Evolutionary conservation across 225 moss, liverwort and hornwort species (phyloP).

Genomic region (Marchantia polymorpha): DNA sequence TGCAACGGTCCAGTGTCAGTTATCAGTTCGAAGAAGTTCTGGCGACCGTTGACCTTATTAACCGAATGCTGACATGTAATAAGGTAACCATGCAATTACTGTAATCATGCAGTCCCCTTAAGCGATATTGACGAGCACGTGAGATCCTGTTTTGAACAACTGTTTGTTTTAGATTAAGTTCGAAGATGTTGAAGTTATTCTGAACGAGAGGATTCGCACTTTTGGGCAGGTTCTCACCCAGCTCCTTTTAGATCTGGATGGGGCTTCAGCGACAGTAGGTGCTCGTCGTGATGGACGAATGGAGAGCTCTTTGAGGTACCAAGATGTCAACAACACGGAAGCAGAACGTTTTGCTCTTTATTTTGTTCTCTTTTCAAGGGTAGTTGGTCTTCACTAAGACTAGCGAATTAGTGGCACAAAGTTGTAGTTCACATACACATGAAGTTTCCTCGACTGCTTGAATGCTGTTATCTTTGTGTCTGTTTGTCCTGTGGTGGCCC

Average conservation of each 20-base stretch:
- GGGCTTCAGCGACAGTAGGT: slow-evolving; percentile 58
- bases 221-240: slow-evolving; percentile 63
- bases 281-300: slow-evolving; percentile 77
- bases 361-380: no score
- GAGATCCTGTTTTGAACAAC: neutral
- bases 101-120: neutral
- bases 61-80: slow-evolving; percentile 82
- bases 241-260: slow-evolving; percentile 77
- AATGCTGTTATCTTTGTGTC: no score
- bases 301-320: slow-evolving; percentile 74
- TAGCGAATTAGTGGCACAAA: no score
- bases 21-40: slow-evolving; percentile 76
- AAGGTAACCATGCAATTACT: slow-evolving; percentile 42
- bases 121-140: neutral
- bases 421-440: no score
- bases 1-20: slow-evolving; percentile 67
- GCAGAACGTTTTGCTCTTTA: no score
- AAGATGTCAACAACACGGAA: neutral
- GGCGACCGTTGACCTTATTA: slow-evolving; percentile 73
- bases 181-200: neutral
- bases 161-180: neutral
- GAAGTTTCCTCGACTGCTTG: no score
- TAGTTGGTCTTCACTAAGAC: no score
- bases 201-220: neutral
- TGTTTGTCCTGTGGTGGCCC: no score